Conservation (phyloP, 2,329 filamentous ascomycete genomes). For the Periconia digitata region DNA sequence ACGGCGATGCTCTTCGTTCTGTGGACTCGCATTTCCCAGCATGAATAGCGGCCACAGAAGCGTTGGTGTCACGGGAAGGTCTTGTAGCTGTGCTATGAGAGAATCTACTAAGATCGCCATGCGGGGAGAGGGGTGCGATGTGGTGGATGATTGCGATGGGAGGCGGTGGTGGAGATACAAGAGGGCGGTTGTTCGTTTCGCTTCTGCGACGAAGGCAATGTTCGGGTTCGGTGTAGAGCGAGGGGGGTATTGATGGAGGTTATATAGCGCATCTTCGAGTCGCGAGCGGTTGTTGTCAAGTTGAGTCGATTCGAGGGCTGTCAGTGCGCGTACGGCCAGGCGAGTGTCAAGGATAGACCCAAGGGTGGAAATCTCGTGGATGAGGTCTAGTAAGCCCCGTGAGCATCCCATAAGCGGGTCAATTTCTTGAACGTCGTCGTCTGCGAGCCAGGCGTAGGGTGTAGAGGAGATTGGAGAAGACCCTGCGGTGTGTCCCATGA, state of each 20-base stretch:
- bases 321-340: not conserved
- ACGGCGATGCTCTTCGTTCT: constrained; percentile 26
- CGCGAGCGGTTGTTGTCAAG: not conserved
- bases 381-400: constrained; percentile 17
- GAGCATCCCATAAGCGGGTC: constrained; percentile 37
- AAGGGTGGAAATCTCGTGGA: constrained; percentile 22
- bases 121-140: constrained; percentile 17
- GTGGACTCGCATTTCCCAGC: constrained; percentile 24
- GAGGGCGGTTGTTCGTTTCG: constrained; percentile 30
- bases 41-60: constrained; percentile 9
- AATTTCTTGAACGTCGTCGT: constrained; percentile 25
- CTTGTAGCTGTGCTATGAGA: constrained; percentile 1
- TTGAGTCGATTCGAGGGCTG: not conserved
- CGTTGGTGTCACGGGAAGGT: constrained; percentile 1
- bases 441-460: constrained; percentile 20
- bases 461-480: constrained; percentile 9
- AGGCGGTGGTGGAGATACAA: constrained; percentile 29
- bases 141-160: not conserved
- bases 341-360: constrained; percentile 4
- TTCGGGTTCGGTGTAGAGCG: constrained; percentile 5
- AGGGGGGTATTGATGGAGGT: constrained; percentile 8
- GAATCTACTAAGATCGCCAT: constrained; percentile 15
- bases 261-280: not conserved
- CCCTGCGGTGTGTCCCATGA: constrained; percentile 28
- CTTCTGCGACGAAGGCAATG: constrained; percentile 27